phyloP scores from a whole-genome alignment of 768 basidiomycete species.

The Termitomyces eurrhizus region DNA sequence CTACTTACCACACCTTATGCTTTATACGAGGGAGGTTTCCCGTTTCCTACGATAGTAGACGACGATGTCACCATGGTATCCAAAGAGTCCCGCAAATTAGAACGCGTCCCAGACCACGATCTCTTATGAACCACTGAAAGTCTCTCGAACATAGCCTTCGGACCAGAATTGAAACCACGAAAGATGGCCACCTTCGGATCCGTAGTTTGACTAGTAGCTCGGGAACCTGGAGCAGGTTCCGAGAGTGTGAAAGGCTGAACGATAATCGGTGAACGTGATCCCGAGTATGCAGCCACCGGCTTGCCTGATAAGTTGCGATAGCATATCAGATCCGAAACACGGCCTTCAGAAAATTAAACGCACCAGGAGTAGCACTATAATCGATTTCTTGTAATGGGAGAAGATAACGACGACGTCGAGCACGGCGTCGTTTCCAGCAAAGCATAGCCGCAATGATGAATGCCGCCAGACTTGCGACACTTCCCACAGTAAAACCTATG shows the following conservation, averaged over 20 bases:
- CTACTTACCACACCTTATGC: not conserved
- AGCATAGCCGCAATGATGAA: not conserved
- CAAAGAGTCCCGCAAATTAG: not conserved
- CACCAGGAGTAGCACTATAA: not conserved
- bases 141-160: not conserved
- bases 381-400: not conserved
- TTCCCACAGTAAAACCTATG: not conserved
- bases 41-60: not conserved
- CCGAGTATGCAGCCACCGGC: not conserved
- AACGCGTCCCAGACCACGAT: not conserved
- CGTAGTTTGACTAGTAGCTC: not conserved
- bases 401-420: not conserved
- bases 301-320: not conserved
- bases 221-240: not conserved
- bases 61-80: not conserved
- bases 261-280: not conserved
- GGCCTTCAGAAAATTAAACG: not conserved
- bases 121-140: not conserved
- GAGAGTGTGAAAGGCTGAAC: conserved; percentile 4
- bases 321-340: not conserved
- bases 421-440: not conserved
- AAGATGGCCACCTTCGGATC: not conserved
- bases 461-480: not conserved
- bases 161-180: not conserved
- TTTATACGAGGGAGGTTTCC: not conserved